Conservation (phyloP, 2,329 filamentous ascomycete genomes). For the Cladosporium sp. region DNA sequence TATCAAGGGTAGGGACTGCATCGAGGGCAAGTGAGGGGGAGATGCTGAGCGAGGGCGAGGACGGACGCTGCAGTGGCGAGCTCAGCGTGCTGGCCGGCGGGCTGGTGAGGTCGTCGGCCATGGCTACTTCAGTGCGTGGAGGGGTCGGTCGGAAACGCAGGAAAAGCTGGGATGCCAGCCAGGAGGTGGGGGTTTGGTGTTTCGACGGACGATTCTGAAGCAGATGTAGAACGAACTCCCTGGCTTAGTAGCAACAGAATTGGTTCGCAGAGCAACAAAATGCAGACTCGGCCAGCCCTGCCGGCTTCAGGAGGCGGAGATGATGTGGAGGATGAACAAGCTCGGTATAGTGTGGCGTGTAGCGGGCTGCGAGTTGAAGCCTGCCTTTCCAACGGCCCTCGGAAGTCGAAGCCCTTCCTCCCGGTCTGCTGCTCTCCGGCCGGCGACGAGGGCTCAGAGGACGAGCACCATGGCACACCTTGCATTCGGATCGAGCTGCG, state of each 20-base stretch:
- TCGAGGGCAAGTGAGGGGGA: constrained; percentile 59
- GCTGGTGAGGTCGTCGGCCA: constrained; percentile 18
- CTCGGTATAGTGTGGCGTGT: too few species aligned
- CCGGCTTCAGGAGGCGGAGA: neutral
- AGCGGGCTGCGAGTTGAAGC: too few species aligned
- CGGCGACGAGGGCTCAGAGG: too few species aligned
- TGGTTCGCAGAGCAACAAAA: neutral
- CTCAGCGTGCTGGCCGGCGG: constrained; percentile 23
- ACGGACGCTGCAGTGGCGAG: constrained; percentile 37
- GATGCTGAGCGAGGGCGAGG: constrained; percentile 60
- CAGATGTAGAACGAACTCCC: neutral
- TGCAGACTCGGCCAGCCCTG: neutral
- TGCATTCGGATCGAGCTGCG: too few species aligned
- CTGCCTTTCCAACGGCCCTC: too few species aligned
- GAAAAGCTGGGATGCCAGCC: neutral
- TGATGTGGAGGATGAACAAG: neutral
- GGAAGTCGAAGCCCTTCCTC: too few species aligned
- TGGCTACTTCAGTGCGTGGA: neutral
- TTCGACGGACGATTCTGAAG: neutral
- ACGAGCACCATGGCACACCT: too few species aligned
- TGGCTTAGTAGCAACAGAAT: neutral
- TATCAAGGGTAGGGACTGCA: constrained; percentile 52
- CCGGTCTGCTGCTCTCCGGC: too few species aligned
- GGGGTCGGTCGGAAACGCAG: neutral
- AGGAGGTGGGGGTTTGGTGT: neutral